Percentiles rank a stretch among this genome's conserved stretches.
Conservation (phyloP, 1,139 yeast genomes). For the Yamadazyma atlantica region DNA sequence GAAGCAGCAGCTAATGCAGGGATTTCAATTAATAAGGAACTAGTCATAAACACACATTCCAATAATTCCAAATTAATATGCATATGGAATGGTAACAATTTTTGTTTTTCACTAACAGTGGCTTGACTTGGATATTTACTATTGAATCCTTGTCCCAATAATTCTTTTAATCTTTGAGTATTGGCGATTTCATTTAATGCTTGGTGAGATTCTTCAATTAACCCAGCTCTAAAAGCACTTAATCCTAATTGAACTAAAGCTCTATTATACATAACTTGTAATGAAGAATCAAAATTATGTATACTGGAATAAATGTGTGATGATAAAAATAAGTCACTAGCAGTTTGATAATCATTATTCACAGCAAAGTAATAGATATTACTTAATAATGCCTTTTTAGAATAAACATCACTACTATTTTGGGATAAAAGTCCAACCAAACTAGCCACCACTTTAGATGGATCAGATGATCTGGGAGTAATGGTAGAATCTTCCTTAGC, state of each 20-base stretch:
- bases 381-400: constrained; percentile 81
- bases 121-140: constrained; percentile 62
- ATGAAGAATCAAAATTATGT: constrained; percentile 77
- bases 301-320: constrained; percentile 83
- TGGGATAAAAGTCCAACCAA: constrained; percentile 65
- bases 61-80: constrained; percentile 94
- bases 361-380: constrained; percentile 91
- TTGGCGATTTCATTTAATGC: constrained; percentile 86
- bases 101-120: constrained; percentile 67
- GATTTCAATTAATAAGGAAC: constrained; percentile 86
- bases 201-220: constrained; percentile 85
- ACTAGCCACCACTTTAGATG: constrained; percentile 55
- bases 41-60: constrained; percentile 91
- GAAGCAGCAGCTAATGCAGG: constrained; percentile 66
- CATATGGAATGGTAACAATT: constrained; percentile 95
- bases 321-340: constrained; percentile 83
- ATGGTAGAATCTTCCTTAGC: constrained; percentile 28
- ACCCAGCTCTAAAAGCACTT: constrained; percentile 90
- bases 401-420: constrained; percentile 63
- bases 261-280: constrained; percentile 93
- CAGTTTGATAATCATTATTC: constrained; percentile 76
- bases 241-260: constrained; percentile 94
- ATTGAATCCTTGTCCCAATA: constrained; percentile 89
- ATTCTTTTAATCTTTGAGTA: constrained; percentile 83
- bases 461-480: constrained; percentile 31